Percentiles rank a stretch among this genome's conserved stretches.
Conservation (phyloP, 768 basidiomycete genomes). For the Leucocoprinus leucothites region DNA sequence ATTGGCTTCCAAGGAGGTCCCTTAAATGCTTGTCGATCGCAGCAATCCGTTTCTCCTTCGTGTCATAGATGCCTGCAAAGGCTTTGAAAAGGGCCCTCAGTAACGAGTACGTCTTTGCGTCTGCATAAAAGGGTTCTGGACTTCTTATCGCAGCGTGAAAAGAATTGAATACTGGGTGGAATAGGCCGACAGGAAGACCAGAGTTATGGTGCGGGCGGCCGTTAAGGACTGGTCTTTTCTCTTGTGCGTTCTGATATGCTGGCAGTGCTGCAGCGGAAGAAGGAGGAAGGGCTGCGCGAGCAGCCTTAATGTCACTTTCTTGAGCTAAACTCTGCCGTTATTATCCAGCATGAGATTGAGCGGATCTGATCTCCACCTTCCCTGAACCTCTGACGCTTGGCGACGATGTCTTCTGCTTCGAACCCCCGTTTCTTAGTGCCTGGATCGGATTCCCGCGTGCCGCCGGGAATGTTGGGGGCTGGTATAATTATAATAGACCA, state of each 20-base stretch:
- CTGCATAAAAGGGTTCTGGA: constrained; percentile 13
- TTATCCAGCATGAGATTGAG: too few species aligned
- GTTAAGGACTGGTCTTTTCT: not conserved
- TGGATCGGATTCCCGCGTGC: not conserved
- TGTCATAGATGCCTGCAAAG: constrained; percentile 4
- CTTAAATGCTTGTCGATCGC: not conserved
- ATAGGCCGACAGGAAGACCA: constrained; percentile 21
- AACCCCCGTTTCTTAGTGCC: too few species aligned
- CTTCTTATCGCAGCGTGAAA: constrained; percentile 18
- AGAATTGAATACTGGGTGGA: constrained; percentile 21
- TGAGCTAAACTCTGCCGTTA: too few species aligned
- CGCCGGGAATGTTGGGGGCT: too few species aligned
- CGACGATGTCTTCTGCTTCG: too few species aligned
- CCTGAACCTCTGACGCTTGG: too few species aligned
- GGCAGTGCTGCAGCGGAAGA: too few species aligned
- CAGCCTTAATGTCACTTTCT: too few species aligned
- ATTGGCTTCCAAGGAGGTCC: not conserved
- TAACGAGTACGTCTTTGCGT: not conserved
- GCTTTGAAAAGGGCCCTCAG: constrained; percentile 9
- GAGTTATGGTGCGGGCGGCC: not conserved
- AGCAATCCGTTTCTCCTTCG: not conserved
- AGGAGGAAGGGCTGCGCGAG: too few species aligned
- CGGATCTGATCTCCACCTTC: too few species aligned
- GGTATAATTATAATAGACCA: too few species aligned
- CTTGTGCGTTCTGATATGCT: not conserved